These are phyloP conservation scores for Lyophyllum semitale DNA, from an alignment of 768 basidiomycete species.

Conservation along the genomic window DNA sequence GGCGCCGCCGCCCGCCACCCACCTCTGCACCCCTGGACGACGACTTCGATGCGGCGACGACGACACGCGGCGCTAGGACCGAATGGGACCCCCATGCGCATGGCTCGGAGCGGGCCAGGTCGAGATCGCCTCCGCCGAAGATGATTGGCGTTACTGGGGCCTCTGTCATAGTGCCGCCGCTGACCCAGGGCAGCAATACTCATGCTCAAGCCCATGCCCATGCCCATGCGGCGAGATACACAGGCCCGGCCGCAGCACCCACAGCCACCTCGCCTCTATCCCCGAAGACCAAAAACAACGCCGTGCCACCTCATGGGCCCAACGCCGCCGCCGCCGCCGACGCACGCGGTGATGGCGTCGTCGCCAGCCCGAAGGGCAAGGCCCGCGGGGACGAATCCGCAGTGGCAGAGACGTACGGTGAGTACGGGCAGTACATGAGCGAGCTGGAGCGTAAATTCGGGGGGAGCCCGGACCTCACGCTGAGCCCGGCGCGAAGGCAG, in stretches of 20 bases:
- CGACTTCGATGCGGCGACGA: slow-evolving; percentile 40
- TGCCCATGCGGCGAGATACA: no score
- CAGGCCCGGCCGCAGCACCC: no score
- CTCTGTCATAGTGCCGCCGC: no score
- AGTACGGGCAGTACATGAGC: slow-evolving; percentile 32
- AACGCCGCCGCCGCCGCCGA: neutral
- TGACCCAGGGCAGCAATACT: no score
- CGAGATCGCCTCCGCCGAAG: no score
- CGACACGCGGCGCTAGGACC: slow-evolving; percentile 24
- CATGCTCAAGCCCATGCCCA: no score
- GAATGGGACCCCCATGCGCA: slow-evolving; percentile 20
- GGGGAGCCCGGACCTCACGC: slow-evolving; percentile 20
- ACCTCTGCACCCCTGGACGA: slow-evolving; percentile 41
- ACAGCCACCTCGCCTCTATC: no score
- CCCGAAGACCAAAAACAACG: no score
- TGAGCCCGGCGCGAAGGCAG: slow-evolving; percentile 18
- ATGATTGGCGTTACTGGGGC: no score
- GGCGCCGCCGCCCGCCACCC: slow-evolving; percentile 38
- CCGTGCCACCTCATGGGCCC: neutral
- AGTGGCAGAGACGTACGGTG: slow-evolving; percentile 32
- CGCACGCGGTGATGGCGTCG: neutral
- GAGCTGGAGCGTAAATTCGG: slow-evolving; percentile 33
- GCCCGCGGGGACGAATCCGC: slow-evolving; percentile 6
- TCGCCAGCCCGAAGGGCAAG: slow-evolving; percentile 1
- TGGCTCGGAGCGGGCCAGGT: neutral